Evolutionary conservation across 306 rosid genomes (phyloP), one percentile per base, ranked within the genome.

Genomic region (Coriaria nepalensis): DNA sequence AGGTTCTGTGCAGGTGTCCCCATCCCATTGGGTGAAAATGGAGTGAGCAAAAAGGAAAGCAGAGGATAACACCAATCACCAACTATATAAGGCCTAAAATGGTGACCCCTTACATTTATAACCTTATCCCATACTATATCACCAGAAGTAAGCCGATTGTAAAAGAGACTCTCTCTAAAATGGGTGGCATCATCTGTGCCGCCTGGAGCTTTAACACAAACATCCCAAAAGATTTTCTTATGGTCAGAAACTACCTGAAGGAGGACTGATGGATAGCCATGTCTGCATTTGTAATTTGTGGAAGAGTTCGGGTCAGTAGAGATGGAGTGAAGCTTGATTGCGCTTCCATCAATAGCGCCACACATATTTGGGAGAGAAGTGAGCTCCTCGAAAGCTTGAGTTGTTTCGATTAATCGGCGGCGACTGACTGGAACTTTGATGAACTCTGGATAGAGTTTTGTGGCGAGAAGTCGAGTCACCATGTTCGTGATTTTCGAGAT

Each of bases 401-500:
- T 90, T 0, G 79, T 81, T 47, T 85, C 95, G 4, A 73, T 39
- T 8, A 85, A 70, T 4, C 98, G 62, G 42, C 92, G 84, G 5
- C 83, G 85, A 35, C 78, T 75, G 6, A 77, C 93, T 0, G 95
- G 98, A 47, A 90, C 79, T 56, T 84, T 81, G 47, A 90, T 90
- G 66, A 81, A 81, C 9, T 90, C 94, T 0, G 82, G 84, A 65
- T 81, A 90, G 40, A 90, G 85, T 62, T 81, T 84, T n/a, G 97
- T 90, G 6, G 95, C 90, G 4, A 90, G 73, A 9, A 84, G 90
- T 45, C 95, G 87, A 14, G 94, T 90, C 56, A 81, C 87, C 95
- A 90, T 84, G 75, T 90, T 90, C 53, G 97, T 90, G 63, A 90
- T 90, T 65, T 84, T 90, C 57, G 97, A 74, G 39, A 84, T 74